Conservation (phyloP, 2,329 filamentous ascomycete genomes). For the Neonectria coccinea region DNA sequence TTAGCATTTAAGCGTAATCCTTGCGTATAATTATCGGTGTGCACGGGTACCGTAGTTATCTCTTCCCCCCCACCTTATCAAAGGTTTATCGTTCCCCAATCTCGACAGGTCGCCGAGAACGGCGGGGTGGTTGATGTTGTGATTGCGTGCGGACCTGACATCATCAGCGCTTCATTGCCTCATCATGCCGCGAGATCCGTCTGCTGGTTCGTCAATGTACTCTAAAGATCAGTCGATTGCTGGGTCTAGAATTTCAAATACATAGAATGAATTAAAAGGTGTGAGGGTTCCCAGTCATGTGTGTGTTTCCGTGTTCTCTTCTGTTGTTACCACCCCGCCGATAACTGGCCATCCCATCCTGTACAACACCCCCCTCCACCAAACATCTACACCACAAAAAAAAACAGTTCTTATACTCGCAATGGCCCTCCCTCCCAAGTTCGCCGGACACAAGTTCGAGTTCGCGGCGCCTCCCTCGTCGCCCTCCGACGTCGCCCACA, state of each 20-base stretch:
- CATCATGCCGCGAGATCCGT: background rate
- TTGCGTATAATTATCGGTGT: background rate
- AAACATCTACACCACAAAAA: background rate
- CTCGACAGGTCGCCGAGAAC: background rate
- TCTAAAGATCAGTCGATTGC: background rate
- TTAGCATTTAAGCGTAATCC: background rate
- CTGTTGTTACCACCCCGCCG: no score
- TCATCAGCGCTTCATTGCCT: background rate
- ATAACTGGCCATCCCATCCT: no score
- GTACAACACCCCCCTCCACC: background rate
- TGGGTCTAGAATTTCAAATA: background rate
- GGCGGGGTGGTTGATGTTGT: conserved; percentile 1
- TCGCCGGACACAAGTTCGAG: conserved; percentile 76
- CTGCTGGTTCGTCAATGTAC: background rate
- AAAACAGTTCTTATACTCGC: conserved; percentile 26
- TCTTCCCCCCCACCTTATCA: background rate
- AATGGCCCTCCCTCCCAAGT: conserved; percentile 84
- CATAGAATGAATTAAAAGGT: background rate
- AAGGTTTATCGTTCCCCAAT: background rate
- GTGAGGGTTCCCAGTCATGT: background rate
- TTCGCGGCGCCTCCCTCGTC: conserved; percentile 55
- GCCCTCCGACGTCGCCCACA: conserved; percentile 53
- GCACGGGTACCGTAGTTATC: no score
- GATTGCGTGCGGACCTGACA: conserved; percentile 2
- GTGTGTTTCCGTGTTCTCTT: background rate